phyloP scores from a whole-genome alignment of 148 eudicot species.

The Camellia sinensis region DNA sequence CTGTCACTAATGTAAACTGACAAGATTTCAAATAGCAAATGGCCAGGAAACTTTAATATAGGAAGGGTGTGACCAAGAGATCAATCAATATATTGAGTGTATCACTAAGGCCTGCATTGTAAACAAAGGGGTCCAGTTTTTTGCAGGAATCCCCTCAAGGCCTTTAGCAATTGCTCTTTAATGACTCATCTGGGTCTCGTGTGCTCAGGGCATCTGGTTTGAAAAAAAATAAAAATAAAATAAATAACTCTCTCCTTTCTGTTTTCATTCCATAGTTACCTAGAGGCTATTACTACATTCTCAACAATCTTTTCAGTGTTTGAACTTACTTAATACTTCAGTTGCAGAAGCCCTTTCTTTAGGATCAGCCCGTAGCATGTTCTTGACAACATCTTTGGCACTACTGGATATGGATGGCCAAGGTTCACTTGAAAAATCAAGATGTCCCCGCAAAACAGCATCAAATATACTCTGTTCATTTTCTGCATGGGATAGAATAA shows the following conservation, averaged over 20 bases:
- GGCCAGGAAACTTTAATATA: neutral
- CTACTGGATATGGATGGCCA: constrained; percentile 95
- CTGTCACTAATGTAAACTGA: neutral
- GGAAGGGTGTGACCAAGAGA: neutral
- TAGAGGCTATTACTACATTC: neutral
- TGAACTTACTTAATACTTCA: constrained; percentile 77
- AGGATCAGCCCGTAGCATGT: constrained; percentile 83
- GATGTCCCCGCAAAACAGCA: constrained; percentile 70
- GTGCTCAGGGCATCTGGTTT: neutral
- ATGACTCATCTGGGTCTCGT: neutral
- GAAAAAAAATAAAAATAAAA: neutral
- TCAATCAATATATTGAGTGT: neutral
- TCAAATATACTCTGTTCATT: constrained; percentile 92
- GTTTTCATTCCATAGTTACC: constrained; percentile 1
- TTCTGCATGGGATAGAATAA: constrained; percentile 44
- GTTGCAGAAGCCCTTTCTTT: constrained; percentile 80
- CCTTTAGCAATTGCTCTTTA: neutral
- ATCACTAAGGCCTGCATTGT: neutral
- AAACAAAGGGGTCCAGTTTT: neutral
- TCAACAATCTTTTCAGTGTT: neutral
- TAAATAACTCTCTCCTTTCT: neutral
- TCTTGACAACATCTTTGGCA: constrained; percentile 92
- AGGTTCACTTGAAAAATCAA: constrained; percentile 85
- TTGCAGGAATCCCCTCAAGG: neutral
- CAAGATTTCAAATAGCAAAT: neutral